Conservation (phyloP, 2,329 filamentous ascomycete genomes). For the Cladophialophora carrionii region DNA sequence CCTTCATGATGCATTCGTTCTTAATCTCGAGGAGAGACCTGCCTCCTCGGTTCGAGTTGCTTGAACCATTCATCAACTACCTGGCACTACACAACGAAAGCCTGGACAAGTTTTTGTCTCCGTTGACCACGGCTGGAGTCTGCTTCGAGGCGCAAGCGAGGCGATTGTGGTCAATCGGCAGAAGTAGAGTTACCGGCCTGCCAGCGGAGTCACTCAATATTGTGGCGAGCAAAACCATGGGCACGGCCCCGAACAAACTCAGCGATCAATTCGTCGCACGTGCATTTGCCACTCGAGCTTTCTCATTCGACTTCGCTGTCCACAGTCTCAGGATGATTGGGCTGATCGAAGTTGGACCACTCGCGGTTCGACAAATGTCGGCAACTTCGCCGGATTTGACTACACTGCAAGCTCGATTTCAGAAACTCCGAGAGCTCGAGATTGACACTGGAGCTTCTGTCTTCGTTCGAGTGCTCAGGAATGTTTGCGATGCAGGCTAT, state of each 20-base stretch:
- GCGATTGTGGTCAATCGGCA: conserved; percentile 25
- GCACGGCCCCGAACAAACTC: conserved; percentile 51
- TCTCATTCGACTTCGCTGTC: conserved; percentile 73
- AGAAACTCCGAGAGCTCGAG: conserved; percentile 62
- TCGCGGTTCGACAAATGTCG: conserved; percentile 77
- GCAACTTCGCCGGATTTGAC: conserved; percentile 62
- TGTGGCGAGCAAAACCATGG: conserved; percentile 29
- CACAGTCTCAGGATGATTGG: conserved; percentile 71
- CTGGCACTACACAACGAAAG: conserved; percentile 42
- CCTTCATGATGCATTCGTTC: conserved; percentile 53
- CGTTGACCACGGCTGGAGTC: conserved; percentile 39
- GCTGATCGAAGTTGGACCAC: conserved; percentile 71
- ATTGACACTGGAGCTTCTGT: conserved; percentile 66
- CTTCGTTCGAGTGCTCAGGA: conserved; percentile 68
- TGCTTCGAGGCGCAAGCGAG: conserved; percentile 31
- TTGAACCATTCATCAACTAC: conserved; percentile 49
- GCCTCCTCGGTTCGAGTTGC: conserved; percentile 45
- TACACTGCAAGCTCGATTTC: conserved; percentile 62
- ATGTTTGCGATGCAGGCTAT: conserved; percentile 64
- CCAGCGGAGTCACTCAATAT: conserved; percentile 40
- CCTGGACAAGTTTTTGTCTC: conserved; percentile 26
- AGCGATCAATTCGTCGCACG: conserved; percentile 75
- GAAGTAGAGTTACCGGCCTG: conserved; percentile 30
- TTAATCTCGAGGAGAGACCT: conserved; percentile 49
- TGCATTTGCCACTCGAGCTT: conserved; percentile 76